These are phyloP conservation scores for Eimeria brunetti DNA, from an alignment of 169 alveolate species.

Conservation along the genomic window DNA sequence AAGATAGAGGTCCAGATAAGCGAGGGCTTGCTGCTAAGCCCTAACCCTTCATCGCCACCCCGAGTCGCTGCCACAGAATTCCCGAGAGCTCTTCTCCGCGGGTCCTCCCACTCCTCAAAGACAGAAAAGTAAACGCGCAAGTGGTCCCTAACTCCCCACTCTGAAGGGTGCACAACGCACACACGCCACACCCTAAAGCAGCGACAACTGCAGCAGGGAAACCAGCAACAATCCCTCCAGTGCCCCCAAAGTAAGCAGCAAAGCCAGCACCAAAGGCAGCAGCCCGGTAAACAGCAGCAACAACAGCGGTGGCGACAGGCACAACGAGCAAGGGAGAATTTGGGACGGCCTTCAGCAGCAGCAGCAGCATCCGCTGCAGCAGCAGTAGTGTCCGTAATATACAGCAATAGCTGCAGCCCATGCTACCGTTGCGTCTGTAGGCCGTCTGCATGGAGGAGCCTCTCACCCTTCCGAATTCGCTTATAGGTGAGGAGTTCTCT, in stretches of 20 bases:
- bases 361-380: background rate
- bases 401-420: background rate
- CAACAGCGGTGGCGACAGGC: background rate
- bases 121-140: constrained; percentile 47
- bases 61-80: background rate
- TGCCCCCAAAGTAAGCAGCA: too few relatives aligned
- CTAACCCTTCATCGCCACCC: background rate
- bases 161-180: background rate
- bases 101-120: background rate
- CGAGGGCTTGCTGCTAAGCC: background rate
- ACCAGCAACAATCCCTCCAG: too few relatives aligned
- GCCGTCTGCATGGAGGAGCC: background rate
- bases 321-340: background rate
- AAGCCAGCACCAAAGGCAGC: background rate
- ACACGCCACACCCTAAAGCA: background rate
- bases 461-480: constrained; percentile 23
- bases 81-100: background rate
- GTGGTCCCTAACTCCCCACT: background rate
- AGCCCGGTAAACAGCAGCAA: background rate
- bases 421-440: background rate
- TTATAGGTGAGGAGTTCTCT: constrained; percentile 22
- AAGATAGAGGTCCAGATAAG: constrained; percentile 30
- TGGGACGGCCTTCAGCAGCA: background rate
- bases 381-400: background rate
- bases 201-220: background rate